These are phyloP conservation scores for Gymnopus androsaceus DNA, from an alignment of 1,284 basidiomycete genomes.

Conservation along the genomic window DNA sequence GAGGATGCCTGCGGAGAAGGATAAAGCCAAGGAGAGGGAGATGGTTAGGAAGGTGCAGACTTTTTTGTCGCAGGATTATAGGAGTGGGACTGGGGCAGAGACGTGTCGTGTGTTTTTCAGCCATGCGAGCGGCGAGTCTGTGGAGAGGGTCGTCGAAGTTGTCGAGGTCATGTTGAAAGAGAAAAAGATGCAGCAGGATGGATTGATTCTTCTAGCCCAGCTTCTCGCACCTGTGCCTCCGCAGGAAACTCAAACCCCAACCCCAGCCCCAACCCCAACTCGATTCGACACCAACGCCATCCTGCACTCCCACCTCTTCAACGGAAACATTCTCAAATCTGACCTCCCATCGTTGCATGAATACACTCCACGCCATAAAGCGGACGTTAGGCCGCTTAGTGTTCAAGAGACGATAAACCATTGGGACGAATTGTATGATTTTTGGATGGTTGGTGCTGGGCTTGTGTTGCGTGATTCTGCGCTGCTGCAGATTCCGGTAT, in stretches of 20 bases:
- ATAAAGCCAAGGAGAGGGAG: constrained; percentile 22
- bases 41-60: constrained; percentile 32
- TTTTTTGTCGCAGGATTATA: constrained; percentile 47
- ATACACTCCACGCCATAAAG: constrained; percentile 26
- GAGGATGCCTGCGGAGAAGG: constrained; percentile 25
- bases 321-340: constrained; percentile 26
- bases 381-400: constrained; percentile 37
- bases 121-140: constrained; percentile 17
- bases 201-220: constrained; percentile 38
- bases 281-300: background rate
- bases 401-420: constrained; percentile 46
- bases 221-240: constrained; percentile 32
- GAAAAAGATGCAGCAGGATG: constrained; percentile 28
- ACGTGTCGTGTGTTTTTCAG: constrained; percentile 39
- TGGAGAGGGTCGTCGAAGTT: constrained; percentile 38
- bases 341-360: constrained; percentile 22
- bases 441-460: constrained; percentile 36
- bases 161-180: constrained; percentile 40
- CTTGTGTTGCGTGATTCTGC: background rate
- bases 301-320: constrained; percentile 23
- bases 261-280: too few species aligned
- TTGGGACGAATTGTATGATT: constrained; percentile 43
- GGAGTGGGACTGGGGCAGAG: constrained; percentile 39
- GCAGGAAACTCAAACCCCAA: constrained; percentile 18
- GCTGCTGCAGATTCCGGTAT: background rate